Evolutionary conservation across 192 early-diverging fungal genomes (phyloP), one percentile per base, ranked within the genome.

Genomic region (Glomus cerebriforme): DNA sequence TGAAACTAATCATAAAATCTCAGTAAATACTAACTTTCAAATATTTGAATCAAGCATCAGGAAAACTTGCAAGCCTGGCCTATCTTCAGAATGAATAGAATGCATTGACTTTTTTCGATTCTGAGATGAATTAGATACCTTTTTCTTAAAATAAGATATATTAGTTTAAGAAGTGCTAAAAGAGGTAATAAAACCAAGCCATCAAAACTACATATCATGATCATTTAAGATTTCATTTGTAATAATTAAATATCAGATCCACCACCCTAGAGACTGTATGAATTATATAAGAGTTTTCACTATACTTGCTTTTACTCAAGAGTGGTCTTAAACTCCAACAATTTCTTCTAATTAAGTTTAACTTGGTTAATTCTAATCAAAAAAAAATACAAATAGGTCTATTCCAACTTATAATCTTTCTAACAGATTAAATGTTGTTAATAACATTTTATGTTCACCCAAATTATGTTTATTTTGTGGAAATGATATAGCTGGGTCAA

Each of bases 51-150:
- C 22, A 60, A 24, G 22, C 22, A 60, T 60, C 10, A 60, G 59
- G 10, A 60, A 7, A 60, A 60, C 15, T 26, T 60, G 59, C 2
- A 60, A 19, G 64, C 5, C 64, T 3, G 12, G 8, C 12, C 32
- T 66, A 66, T 66, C 12, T 66, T 6, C 29, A 66, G 64, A 66
- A 19, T 35, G 32, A 19, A 66, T 19, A 66, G 32, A 66, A 66
- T 31, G 32, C 17, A 32, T 66, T 9, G 31, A 34, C 17, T 34
- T 4, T 35, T 65, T 65, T 66, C 13, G 10, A 10, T 26, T 35
- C 26, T 66, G 32, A 4, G 32, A 66, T 35, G 2, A 66, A 66
- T 66, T 19, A 66, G 27, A 7, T 27, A 64, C 29, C 12, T 64
- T 31, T 64, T 64, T 17, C 32, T 17, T 60, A 60, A 24, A 19